A percentile compares a stretch with the other conserved stretches of the same genome.
phyloP scores from a whole-genome alignment of 2,329 filamentous ascomycete genomes.

The Coniochaeta ligniaria region DNA sequence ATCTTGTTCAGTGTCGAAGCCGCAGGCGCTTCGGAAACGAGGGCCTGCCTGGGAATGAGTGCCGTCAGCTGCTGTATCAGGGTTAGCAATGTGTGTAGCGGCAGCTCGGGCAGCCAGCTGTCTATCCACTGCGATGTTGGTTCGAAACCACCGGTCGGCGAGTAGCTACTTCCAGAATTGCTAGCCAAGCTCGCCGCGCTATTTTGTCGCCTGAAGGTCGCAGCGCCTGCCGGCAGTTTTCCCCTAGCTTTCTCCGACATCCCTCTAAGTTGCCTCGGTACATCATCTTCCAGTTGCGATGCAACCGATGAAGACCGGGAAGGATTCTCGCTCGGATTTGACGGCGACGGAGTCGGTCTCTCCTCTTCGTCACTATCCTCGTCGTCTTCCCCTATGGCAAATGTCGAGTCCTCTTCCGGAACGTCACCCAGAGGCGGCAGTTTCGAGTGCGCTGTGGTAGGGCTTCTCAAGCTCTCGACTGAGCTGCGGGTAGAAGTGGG shows the following conservation, averaged over 20 bases:
- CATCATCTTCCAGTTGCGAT: slow-evolving; percentile 63
- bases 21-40: slow-evolving; percentile 33
- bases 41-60: slow-evolving; percentile 45
- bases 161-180: slow-evolving; percentile 48
- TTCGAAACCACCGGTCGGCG: slow-evolving; percentile 59
- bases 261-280: slow-evolving; percentile 75
- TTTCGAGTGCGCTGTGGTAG: slow-evolving; percentile 44
- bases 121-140: slow-evolving; percentile 85
- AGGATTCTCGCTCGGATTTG: slow-evolving; percentile 56
- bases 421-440: slow-evolving; percentile 57
- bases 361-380: slow-evolving; percentile 45
- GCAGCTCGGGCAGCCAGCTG: slow-evolving; percentile 85
- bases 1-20: slow-evolving; percentile 47
- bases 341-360: slow-evolving; percentile 51
- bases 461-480: slow-evolving; percentile 60
- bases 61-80: slow-evolving; percentile 61
- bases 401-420: slow-evolving; percentile 71
- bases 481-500: slow-evolving; percentile 50
- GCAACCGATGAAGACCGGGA: slow-evolving; percentile 63
- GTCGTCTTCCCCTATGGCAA: slow-evolving; percentile 81
- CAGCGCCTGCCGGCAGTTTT: slow-evolving; percentile 81
- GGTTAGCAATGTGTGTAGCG: slow-evolving; percentile 77
- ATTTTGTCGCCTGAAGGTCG: slow-evolving; percentile 84
- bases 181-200: slow-evolving; percentile 75
- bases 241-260: slow-evolving; percentile 98